phyloP scores from a whole-genome alignment of 1,284 basidiomycete species.

The Fistulina hepatica region DNA sequence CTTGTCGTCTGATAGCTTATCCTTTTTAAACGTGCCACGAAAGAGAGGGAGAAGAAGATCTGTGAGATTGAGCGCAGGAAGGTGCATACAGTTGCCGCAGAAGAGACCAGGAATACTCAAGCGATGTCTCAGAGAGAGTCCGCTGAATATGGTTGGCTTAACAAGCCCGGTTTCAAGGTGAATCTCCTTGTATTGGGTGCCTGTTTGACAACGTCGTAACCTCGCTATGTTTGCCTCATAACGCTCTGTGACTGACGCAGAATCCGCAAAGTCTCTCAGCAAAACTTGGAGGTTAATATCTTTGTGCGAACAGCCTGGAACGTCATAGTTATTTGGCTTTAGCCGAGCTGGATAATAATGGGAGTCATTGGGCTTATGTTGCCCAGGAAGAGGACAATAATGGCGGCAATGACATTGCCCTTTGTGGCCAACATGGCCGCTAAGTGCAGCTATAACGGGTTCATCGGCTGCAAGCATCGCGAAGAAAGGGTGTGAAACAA shows the following conservation, averaged over 20 bases:
- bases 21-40: conserved; percentile 22
- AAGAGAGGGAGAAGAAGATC: conserved; percentile 23
- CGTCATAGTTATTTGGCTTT: conserved; percentile 8
- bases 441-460: conserved; percentile 21
- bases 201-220: no score
- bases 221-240: conserved; percentile 10
- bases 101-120: conserved; percentile 23
- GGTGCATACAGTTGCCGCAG: conserved; percentile 25
- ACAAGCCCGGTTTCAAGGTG: conserved; percentile 25
- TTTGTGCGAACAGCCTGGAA: conserved; percentile 16
- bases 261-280: conserved; percentile 1
- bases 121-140: conserved; percentile 12
- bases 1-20: conserved; percentile 15
- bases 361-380: conserved; percentile 4
- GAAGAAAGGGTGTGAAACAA: conserved; percentile 16
- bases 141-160: conserved; percentile 26
- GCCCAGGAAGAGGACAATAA: conserved; percentile 17
- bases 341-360: conserved; percentile 13
- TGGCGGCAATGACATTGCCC: conserved; percentile 22
- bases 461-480: conserved; percentile 23
- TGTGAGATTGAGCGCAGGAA: conserved; percentile 20
- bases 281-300: conserved; percentile 18
- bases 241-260: conserved; percentile 1
- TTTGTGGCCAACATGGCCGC: conserved; percentile 25
- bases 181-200: conserved; percentile 18